Evolutionary conservation across 208 protist species (phyloP).

Genomic region (Crithidia bombi): DNA sequence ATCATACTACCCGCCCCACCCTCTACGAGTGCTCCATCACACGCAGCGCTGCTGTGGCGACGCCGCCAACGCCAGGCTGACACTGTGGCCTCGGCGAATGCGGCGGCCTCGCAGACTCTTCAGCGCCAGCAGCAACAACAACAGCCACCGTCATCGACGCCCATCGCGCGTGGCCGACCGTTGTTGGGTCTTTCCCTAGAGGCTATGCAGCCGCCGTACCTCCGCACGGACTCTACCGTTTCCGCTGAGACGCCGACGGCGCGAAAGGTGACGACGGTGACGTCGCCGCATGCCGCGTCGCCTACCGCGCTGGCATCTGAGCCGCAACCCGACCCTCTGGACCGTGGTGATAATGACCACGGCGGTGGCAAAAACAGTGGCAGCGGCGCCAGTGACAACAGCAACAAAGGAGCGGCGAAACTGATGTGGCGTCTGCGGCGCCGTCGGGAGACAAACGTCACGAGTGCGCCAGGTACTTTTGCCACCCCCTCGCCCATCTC

Average conservation of each 20-base stretch:
- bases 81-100: conserved; percentile 3
- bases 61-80: conserved; percentile 4
- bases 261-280: conserved; percentile 7
- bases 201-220: conserved; percentile 19
- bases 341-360: not conserved
- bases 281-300: not conserved
- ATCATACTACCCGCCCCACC: conserved; percentile 1
- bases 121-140: conserved; percentile 13
- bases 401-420: not conserved
- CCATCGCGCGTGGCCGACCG: not conserved
- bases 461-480: not conserved
- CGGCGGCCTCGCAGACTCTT: conserved; percentile 14
- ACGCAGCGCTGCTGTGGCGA: not conserved
- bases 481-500: not conserved
- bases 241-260: not conserved
- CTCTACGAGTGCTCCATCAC: not conserved
- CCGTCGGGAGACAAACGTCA: not conserved
- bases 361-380: no score
- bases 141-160: not conserved
- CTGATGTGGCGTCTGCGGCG: conserved; percentile 15
- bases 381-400: not conserved
- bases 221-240: not conserved
- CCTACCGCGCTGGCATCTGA: not conserved
- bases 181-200: not conserved
- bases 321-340: not conserved